These are phyloP conservation scores for Caryopteris hybrid DNA, from an alignment of 305 asterid species.

Conservation along the genomic window DNA sequence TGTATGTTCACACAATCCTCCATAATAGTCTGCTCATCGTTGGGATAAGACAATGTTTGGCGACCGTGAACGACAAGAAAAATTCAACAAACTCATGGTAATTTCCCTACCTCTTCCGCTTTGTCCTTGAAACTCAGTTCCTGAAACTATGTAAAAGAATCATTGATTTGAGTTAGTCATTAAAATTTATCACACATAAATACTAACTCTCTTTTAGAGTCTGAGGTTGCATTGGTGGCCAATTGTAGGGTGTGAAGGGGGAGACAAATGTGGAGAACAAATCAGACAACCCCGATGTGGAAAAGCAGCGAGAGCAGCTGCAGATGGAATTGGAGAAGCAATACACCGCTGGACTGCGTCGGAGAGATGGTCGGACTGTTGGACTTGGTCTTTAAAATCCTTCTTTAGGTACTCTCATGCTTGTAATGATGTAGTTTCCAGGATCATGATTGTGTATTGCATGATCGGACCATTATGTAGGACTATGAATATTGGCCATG, in stretches of 20 bases:
- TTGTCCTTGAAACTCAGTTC: neutral
- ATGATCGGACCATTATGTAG: neutral
- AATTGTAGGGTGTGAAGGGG: conserved; percentile 99
- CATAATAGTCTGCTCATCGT: conserved; percentile 61
- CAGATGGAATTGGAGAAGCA: conserved; percentile 94
- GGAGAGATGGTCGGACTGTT: conserved; percentile 96
- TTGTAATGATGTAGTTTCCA: neutral
- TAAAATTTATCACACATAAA: conserved; percentile 22
- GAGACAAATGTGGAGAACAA: conserved; percentile 53
- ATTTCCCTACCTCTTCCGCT: conserved; percentile 20
- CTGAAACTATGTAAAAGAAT: conserved; percentile 10
- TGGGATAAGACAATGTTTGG: conserved; percentile 81
- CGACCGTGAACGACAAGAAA: conserved; percentile 93
- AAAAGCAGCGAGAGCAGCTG: conserved; percentile 85
- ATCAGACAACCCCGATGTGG: conserved; percentile 54
- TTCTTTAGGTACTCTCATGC: conserved; percentile 13
- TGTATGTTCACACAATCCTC: conserved; percentile 40
- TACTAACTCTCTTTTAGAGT: conserved; percentile 95
- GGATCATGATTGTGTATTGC: conserved; percentile 6
- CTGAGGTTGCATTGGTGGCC: conserved; percentile 99
- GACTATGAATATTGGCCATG: neutral
- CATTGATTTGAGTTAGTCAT: conserved; percentile 10
- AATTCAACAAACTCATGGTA: conserved; percentile 99
- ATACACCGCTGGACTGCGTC: conserved; percentile 93
- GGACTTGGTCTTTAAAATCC: conserved; percentile 77